Evolutionary conservation across 1,284 basidiomycete species (phyloP).

Genomic region (Porphyrellus sp.): DNA sequence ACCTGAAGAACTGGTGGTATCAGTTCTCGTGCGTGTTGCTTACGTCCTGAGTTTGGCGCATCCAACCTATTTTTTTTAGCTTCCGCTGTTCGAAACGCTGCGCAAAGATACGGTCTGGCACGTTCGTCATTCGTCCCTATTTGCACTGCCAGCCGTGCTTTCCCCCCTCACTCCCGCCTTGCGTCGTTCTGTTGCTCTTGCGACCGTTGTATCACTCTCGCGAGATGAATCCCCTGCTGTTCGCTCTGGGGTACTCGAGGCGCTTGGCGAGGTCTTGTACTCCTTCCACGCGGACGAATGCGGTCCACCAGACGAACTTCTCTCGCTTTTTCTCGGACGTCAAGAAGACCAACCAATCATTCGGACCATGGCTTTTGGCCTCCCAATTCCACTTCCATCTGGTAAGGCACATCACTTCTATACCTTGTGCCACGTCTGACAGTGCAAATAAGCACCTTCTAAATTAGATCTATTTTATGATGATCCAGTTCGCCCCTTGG

Average conservation of each 20-base stretch:
- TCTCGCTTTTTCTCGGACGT: slow-evolving; percentile 73
- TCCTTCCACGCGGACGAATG: slow-evolving; percentile 71
- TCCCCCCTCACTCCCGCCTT: slow-evolving; percentile 56
- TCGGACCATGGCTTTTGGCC: slow-evolving; percentile 12
- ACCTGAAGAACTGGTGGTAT: slow-evolving; percentile 63
- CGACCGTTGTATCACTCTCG: slow-evolving; percentile 62
- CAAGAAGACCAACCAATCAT: slow-evolving; percentile 41
- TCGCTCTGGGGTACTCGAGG: slow-evolving; percentile 80
- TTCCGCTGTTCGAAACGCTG: slow-evolving; percentile 76
- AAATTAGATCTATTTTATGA: slow-evolving; percentile 44
- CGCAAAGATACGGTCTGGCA: slow-evolving; percentile 75
- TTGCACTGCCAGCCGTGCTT: slow-evolving; percentile 81
- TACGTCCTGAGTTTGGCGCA: slow-evolving; percentile 4
- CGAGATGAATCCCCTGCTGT: slow-evolving; percentile 69
- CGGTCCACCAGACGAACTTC: slow-evolving; percentile 77
- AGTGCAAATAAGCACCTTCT: slow-evolving; percentile 19
- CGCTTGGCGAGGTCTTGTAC: slow-evolving; percentile 89
- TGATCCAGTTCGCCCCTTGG: slow-evolving; percentile 73
- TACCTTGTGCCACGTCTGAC: slow-evolving; percentile 11
- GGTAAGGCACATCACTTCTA: slow-evolving; percentile 17
- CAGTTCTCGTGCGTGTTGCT: slow-evolving; percentile 56
- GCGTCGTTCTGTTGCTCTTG: slow-evolving; percentile 62
- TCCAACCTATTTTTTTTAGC: slow-evolving; percentile 45
- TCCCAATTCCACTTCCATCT: slow-evolving; percentile 12
- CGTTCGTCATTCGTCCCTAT: slow-evolving; percentile 87